phyloP scores from a whole-genome alignment of 495 filamentous ascomycete species.

The Daldinia loculata region DNA sequence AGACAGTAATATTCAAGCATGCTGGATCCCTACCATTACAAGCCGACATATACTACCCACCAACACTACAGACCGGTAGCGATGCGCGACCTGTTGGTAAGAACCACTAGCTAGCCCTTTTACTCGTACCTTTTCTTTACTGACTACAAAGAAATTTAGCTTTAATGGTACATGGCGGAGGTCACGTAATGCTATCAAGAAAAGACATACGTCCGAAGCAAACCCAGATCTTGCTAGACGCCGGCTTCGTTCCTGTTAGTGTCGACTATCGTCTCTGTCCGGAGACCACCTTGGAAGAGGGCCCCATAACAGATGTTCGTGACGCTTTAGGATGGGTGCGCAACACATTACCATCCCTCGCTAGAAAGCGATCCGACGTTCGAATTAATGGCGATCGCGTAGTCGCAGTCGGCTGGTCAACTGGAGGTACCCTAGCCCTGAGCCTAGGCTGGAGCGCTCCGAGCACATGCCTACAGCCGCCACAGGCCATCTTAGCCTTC shows the following conservation, averaged over 20 bases:
- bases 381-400: conserved; percentile 51
- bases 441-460: conserved; percentile 53
- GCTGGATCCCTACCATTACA: conserved; percentile 41
- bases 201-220: conserved; percentile 57
- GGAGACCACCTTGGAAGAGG: conserved; percentile 57
- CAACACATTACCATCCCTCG: conserved; percentile 49
- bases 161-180: conserved; percentile 67
- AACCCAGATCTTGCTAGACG: conserved; percentile 47
- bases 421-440: conserved; percentile 64
- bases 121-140: neutral
- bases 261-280: conserved; percentile 67
- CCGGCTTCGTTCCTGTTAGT: conserved; percentile 61
- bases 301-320: conserved; percentile 59
- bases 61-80: conserved; percentile 9
- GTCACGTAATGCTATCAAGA: conserved; percentile 58
- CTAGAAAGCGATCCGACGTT: conserved; percentile 40
- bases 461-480: conserved; percentile 47
- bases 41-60: conserved; percentile 60
- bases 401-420: conserved; percentile 65
- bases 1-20: conserved; percentile 51
- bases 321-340: conserved; percentile 60
- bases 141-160: conserved; percentile 46
- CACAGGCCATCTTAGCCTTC: conserved; percentile 61
- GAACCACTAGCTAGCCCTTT: neutral
- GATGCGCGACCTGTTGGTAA: conserved; percentile 23